These are phyloP conservation scores for Pascua sp. DNA, from an alignment of 1,284 basidiomycete genomes.

Conservation along the genomic window DNA sequence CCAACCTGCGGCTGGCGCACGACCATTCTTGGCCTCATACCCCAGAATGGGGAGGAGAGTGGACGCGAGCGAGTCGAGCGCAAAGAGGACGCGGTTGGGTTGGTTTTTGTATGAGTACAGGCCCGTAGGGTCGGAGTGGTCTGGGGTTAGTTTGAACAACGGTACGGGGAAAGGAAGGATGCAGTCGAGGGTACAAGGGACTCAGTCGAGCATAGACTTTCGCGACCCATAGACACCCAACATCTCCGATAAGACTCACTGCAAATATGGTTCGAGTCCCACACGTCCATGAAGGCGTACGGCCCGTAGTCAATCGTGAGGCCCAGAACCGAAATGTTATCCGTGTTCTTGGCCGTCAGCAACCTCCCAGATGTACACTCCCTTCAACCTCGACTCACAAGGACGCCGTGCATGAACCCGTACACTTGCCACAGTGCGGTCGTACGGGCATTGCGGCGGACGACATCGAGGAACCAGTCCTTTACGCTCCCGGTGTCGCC, in stretches of 20 bases:
- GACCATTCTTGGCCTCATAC: conserved; percentile 58
- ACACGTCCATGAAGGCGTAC: conserved; percentile 94
- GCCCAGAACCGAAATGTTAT: conserved; percentile 83
- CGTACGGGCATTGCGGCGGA: conserved; percentile 79
- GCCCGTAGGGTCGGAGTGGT: conserved; percentile 82
- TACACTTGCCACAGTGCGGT: conserved; percentile 89
- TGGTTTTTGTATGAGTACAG: conserved; percentile 71
- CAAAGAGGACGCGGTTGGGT: conserved; percentile 59
- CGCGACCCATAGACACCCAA: neutral
- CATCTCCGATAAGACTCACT: conserved; percentile 48
- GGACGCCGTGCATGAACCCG: conserved; percentile 82
- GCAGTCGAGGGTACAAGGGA: too few species aligned
- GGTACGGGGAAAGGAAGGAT: too few species aligned
- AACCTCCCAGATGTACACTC: too few species aligned
- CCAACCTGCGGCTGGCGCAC: conserved; percentile 63
- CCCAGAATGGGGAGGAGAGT: conserved; percentile 78
- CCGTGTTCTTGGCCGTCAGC: conserved; percentile 62
- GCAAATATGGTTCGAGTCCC: conserved; percentile 79
- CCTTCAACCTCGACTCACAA: conserved; percentile 40
- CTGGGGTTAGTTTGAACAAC: conserved; percentile 16
- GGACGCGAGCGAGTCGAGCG: conserved; percentile 68
- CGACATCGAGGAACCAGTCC: conserved; percentile 69
- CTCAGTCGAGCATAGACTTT: neutral
- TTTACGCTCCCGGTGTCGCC: conserved; percentile 60
- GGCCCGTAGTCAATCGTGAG: conserved; percentile 92